These are phyloP conservation scores for Vitis hybrid DNA, from an alignment of 177 flowering plant species.

Conservation along the genomic window DNA sequence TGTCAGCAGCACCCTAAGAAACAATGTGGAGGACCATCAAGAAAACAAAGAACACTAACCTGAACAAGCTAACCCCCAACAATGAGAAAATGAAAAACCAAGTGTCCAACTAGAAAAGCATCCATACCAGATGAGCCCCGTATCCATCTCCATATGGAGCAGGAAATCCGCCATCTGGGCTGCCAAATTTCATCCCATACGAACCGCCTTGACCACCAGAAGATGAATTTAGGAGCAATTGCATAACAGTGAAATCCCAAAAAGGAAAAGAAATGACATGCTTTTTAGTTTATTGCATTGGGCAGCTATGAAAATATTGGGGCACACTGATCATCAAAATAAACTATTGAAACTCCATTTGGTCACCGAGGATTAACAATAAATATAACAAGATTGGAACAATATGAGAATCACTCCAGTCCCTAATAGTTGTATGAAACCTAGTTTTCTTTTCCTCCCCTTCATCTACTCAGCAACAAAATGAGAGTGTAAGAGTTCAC, in stretches of 20 bases:
- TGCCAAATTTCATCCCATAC: conserved; percentile 59
- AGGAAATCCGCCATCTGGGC: conserved; percentile 49
- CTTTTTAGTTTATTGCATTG: neutral
- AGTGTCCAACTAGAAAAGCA: conserved; percentile 5
- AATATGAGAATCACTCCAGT: no score
- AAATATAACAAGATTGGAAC: no score
- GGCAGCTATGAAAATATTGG: no score
- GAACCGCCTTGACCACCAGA: conserved; percentile 51
- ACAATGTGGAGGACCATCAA: conserved; percentile 1
- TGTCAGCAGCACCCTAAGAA: conserved; percentile 62
- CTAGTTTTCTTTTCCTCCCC: no score
- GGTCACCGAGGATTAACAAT: no score
- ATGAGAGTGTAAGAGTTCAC: no score
- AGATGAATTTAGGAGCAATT: neutral
- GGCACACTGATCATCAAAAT: no score
- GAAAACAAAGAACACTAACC: neutral
- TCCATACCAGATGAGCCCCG: conserved; percentile 61
- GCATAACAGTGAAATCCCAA: neutral
- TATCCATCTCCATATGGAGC: conserved; percentile 70
- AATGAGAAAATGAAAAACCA: neutral
- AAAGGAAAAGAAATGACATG: neutral
- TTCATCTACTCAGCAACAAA: no score
- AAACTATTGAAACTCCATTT: no score
- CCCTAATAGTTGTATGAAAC: no score
- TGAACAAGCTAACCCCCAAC: neutral